Percentiles rank a stretch among this genome's conserved stretches.
Evolutionary conservation across 768 basidiomycete species (phyloP).

Genomic region (Tylopilus felleus): DNA sequence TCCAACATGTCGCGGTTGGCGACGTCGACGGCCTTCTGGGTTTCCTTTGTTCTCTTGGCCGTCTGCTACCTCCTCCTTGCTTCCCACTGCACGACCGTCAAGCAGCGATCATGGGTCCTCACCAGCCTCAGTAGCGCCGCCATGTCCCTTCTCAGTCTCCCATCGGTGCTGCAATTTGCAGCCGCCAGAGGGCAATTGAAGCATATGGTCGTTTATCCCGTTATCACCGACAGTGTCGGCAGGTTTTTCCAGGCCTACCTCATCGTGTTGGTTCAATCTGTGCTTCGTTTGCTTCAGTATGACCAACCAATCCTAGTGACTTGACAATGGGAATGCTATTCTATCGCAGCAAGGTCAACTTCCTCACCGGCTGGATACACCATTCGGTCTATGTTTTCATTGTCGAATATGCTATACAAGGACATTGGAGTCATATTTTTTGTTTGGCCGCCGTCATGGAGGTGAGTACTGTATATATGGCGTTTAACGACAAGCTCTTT

Average conservation of each 20-base stretch:
- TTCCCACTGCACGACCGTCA: conserved; percentile 30
- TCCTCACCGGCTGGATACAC: conserved; percentile 56
- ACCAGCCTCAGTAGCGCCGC: conserved; percentile 37
- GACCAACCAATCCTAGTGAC: conserved; percentile 34
- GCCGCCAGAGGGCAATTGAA: conserved; percentile 26
- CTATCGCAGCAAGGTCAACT: conserved; percentile 46
- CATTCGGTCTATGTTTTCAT: conserved; percentile 42
- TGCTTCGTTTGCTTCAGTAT: conserved; percentile 9
- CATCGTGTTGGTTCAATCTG: conserved; percentile 26
- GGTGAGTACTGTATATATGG: conserved; percentile 21
- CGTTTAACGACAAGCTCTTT: neutral
- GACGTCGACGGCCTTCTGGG: conserved; percentile 24
- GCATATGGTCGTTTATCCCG: conserved; percentile 18
- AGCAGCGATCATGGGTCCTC: conserved; percentile 49
- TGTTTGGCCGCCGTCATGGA: conserved; percentile 47
- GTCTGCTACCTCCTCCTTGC: conserved; percentile 32
- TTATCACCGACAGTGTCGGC: conserved; percentile 24
- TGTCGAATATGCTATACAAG: conserved; percentile 37
- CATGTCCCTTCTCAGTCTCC: conserved; percentile 43
- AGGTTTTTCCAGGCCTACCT: conserved; percentile 50
- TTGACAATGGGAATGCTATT: conserved; percentile 42
- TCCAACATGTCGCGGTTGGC: conserved; percentile 16
- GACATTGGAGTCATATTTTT: conserved; percentile 41
- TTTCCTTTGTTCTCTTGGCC: conserved; percentile 16
- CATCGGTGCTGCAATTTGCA: conserved; percentile 35